phyloP scores from a whole-genome alignment of 2,329 filamentous ascomycete genomes.

The Nemania sp. region DNA sequence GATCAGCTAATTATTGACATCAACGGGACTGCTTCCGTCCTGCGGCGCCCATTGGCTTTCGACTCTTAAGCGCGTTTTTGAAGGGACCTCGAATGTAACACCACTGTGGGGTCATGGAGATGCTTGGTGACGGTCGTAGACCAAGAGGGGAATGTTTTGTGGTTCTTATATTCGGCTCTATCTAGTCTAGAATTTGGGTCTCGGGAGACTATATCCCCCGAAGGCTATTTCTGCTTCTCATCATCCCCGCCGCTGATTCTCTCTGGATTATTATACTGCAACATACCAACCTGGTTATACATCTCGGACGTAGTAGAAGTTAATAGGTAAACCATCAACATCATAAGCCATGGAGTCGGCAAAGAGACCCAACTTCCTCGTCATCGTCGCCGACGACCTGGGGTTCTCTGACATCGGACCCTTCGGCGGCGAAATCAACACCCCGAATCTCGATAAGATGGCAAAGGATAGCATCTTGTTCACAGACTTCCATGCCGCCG shows the following conservation, averaged over 20 bases:
- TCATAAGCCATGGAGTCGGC: slow-evolving; percentile 42
- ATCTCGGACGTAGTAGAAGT: neutral
- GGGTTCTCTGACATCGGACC: slow-evolving; percentile 70
- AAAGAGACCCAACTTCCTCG: slow-evolving; percentile 68
- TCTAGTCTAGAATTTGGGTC: neutral
- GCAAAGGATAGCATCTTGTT: slow-evolving; percentile 66
- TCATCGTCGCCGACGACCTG: slow-evolving; percentile 69
- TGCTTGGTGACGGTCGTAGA: slow-evolving; percentile 29
- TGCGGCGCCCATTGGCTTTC: slow-evolving; percentile 22
- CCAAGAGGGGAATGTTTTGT: slow-evolving; percentile 6
- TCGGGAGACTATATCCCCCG: neutral
- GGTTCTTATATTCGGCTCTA: slow-evolving; percentile 7
- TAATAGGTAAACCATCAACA: neutral
- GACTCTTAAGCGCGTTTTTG: neutral
- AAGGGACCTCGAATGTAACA: slow-evolving; percentile 37
- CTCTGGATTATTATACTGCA: neutral
- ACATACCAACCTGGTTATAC: neutral
- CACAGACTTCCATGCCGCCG: slow-evolving; percentile 73
- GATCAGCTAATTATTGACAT: slow-evolving; percentile 11
- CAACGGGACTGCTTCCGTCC: slow-evolving; percentile 22
- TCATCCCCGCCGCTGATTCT: neutral
- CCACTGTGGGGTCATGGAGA: slow-evolving; percentile 41
- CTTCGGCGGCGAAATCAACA: slow-evolving; percentile 71
- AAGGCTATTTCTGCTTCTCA: neutral
- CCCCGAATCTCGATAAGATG: slow-evolving; percentile 68